Evolutionary conservation across 176 grass and related monocot species (phyloP).

Genomic region (Raddia guianensis): DNA sequence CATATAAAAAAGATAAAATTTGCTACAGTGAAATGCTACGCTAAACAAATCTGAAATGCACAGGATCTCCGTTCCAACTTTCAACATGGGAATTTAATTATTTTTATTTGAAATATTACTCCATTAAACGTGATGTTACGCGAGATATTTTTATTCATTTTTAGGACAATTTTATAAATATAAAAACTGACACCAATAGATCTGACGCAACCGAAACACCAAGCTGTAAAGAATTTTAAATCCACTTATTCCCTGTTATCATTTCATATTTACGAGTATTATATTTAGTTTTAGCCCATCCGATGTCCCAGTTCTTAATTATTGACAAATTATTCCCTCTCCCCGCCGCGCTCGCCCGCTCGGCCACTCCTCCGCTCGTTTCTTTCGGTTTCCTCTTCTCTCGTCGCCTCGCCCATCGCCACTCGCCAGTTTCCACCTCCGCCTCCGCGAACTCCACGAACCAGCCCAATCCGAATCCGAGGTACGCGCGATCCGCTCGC

Average conservation of each 20-base stretch:
- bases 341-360: slow-evolving; percentile 30
- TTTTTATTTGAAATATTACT: too few relatives aligned
- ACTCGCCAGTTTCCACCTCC: not conserved
- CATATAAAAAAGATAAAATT: too few relatives aligned
- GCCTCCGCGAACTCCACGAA: not conserved
- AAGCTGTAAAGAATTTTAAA: not conserved
- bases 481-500: slow-evolving; percentile 34
- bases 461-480: slow-evolving; percentile 14
- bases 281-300: not conserved
- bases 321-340: not conserved
- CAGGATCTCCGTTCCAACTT: too few relatives aligned
- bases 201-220: not conserved
- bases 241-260: not conserved
- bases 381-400: not conserved
- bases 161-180: not conserved
- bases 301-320: slow-evolving; percentile 3
- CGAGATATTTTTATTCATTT: not conserved
- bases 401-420: not conserved
- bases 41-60: too few relatives aligned
- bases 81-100: too few relatives aligned
- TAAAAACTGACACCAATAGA: not conserved
- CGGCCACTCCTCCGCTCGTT: slow-evolving; percentile 37
- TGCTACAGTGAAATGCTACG: too few relatives aligned
- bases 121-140: not conserved
- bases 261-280: not conserved